Evolutionary conservation across 23 red algal genomes (phyloP).

Genomic region (Porphyridium purpureum): DNA sequence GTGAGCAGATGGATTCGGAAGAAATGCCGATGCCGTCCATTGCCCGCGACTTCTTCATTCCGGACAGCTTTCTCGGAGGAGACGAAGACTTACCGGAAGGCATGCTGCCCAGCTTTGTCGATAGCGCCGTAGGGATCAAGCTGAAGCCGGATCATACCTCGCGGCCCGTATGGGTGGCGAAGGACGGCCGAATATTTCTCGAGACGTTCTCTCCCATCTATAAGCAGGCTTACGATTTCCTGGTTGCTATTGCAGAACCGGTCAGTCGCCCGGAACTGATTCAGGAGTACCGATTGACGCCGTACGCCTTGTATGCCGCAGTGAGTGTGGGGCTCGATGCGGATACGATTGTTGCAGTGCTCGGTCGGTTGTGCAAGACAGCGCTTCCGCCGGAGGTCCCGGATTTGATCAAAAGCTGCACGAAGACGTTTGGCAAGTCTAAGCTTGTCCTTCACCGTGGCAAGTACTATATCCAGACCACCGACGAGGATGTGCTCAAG

Average conservation of each 20-base stretch:
- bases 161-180: slow-evolving; percentile 82
- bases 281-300: slow-evolving; percentile 88
- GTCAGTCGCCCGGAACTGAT: slow-evolving; percentile 69
- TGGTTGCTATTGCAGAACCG: slow-evolving; percentile 93
- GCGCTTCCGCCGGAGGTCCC: slow-evolving; percentile 44
- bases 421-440: slow-evolving; percentile 86
- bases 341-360: slow-evolving; percentile 62
- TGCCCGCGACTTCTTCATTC: no score
- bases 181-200: slow-evolving; percentile 74
- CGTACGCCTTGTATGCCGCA: slow-evolving; percentile 79
- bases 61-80: no score
- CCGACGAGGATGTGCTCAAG: slow-evolving; percentile 39
- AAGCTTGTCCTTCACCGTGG: slow-evolving; percentile 81
- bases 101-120: no score
- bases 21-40: no score
- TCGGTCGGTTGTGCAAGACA: slow-evolving; percentile 84
- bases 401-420: slow-evolving; percentile 58
- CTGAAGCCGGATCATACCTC: slow-evolving; percentile 69
- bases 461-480: slow-evolving; percentile 66
- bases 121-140: no score
- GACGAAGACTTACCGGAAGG: no score
- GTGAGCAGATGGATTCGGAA: no score
- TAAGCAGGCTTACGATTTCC: slow-evolving; percentile 89
- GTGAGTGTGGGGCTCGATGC: slow-evolving; percentile 81
- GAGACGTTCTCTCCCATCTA: slow-evolving; percentile 97